Evolutionary conservation across 768 basidiomycete genomes (phyloP).

Genomic region (Kwoniella europaea): DNA sequence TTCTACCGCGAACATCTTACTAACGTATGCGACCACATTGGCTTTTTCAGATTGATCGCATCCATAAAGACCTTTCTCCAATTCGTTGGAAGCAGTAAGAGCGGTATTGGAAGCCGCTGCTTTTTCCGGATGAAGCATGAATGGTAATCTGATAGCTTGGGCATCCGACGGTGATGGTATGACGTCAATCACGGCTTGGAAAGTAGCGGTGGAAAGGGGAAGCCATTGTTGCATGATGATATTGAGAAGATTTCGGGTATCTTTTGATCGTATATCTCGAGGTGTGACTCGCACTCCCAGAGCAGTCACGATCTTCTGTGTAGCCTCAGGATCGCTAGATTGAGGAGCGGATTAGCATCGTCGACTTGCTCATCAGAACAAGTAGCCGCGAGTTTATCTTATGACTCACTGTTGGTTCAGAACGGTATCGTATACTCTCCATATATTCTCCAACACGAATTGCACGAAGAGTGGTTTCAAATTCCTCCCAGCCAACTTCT

Average conservation of each 20-base stretch:
- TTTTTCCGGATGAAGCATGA: conserved; percentile 77
- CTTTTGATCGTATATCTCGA: conserved; percentile 89
- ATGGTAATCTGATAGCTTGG: conserved; percentile 81
- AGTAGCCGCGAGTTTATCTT: too few relatives aligned
- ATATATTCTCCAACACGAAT: conserved; percentile 94
- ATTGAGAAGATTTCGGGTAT: conserved; percentile 78
- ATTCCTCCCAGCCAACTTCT: conserved; percentile 78
- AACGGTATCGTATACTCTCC: conserved; percentile 94
- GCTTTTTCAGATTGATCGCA: conserved; percentile 69
- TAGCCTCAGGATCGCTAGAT: conserved; percentile 82
- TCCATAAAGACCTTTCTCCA: conserved; percentile 81
- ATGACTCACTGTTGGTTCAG: conserved; percentile 80
- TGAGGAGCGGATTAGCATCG: background rate
- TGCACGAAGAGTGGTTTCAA: conserved; percentile 96
- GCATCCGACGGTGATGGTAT: conserved; percentile 86
- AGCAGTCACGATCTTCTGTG: conserved; percentile 81
- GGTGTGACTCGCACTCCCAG: conserved; percentile 81
- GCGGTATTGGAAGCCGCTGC: conserved; percentile 56
- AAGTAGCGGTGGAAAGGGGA: conserved; percentile 86
- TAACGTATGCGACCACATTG: conserved; percentile 81
- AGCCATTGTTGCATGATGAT: conserved; percentile 95
- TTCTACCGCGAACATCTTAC: conserved; percentile 97
- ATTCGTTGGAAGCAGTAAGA: conserved; percentile 70
- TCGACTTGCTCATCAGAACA: background rate
- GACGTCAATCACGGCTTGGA: conserved; percentile 88